Conservation (phyloP, 495 filamentous ascomycete species). For the Podospora tetraspora region DNA sequence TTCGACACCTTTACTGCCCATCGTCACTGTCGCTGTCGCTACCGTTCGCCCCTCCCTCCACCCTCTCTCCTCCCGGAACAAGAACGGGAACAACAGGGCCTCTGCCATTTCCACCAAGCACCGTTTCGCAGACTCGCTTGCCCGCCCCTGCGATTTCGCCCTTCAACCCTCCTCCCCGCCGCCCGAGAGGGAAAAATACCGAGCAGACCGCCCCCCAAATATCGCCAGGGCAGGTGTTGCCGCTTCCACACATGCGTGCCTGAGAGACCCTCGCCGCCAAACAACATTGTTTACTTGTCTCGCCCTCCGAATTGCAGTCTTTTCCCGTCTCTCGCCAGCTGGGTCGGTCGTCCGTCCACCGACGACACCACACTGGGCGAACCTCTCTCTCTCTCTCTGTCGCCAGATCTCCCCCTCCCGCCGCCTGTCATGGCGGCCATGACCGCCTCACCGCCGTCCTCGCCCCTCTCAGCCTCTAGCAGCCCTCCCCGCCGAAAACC, state of each 20-base stretch:
- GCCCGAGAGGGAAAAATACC: not conserved
- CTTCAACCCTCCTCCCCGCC: not conserved
- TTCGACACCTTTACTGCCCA: not conserved
- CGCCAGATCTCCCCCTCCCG: slow-evolving; percentile 12
- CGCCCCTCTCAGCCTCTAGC: slow-evolving; percentile 28
- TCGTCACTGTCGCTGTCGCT: not conserved
- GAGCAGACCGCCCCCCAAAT: not conserved
- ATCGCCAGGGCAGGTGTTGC: not conserved
- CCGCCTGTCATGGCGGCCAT: slow-evolving; percentile 42
- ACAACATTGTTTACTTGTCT: not conserved
- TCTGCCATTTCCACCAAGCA: not conserved
- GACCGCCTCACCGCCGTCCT: slow-evolving; percentile 31
- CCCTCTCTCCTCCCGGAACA: not conserved
- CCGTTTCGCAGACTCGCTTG: not conserved
- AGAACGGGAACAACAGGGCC: not conserved
- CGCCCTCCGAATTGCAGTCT: not conserved
- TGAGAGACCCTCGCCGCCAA: not conserved
- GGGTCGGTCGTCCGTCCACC: not conserved
- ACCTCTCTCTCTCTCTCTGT: not conserved
- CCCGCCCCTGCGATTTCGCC: not conserved
- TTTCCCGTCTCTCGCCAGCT: not conserved
- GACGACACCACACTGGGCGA: slow-evolving; percentile 2
- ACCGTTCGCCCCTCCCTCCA: not conserved
- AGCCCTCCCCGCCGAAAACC: slow-evolving; percentile 42
- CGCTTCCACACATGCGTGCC: not conserved